Evolutionary conservation across 352 stramenopile species (phyloP).

Genomic region (Globisporangium acanthophoron): DNA sequence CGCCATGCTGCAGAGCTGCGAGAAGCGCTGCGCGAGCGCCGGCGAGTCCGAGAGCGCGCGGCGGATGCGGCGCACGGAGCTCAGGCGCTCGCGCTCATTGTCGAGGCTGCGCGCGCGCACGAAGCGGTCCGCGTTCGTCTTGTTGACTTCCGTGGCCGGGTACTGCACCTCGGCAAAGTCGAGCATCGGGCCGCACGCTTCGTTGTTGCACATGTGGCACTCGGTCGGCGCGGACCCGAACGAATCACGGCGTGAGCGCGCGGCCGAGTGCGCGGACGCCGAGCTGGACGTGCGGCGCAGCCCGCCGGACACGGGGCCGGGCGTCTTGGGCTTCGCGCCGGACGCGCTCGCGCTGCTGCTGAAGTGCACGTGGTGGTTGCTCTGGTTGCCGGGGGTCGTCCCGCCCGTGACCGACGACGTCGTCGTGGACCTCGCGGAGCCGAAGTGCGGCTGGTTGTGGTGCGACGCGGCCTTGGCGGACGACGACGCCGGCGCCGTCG

Average conservation of each 20-base stretch:
- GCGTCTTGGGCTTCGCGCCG: conserved; percentile 4
- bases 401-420: conserved; percentile 1
- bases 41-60: conserved; percentile 36
- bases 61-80: conserved; percentile 35
- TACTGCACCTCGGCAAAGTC: conserved; percentile 56
- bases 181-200: conserved; percentile 47
- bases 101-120: conserved; percentile 40
- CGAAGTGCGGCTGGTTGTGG: neutral
- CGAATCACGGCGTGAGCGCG: conserved; percentile 24
- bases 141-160: conserved; percentile 28
- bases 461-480: conserved; percentile 1
- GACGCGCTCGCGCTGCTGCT: neutral
- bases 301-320: conserved; percentile 2
- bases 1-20: conserved; percentile 73
- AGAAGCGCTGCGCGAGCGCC: conserved; percentile 37
- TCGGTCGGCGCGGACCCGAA: conserved; percentile 19
- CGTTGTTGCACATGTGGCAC: conserved; percentile 56
- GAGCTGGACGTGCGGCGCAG: conserved; percentile 31
- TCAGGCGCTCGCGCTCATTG: conserved; percentile 49
- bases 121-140: conserved; percentile 24
- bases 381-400: conserved; percentile 14
- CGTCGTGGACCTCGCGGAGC: neutral
- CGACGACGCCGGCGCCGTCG: conserved; percentile 2
- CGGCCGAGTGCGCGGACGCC: conserved; percentile 13
- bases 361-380: neutral